Percentiles rank a stretch among this genome's conserved stretches.
Conservation (phyloP, 2,329 filamentous ascomycete species). For the Drechslerella dactyloides region DNA sequence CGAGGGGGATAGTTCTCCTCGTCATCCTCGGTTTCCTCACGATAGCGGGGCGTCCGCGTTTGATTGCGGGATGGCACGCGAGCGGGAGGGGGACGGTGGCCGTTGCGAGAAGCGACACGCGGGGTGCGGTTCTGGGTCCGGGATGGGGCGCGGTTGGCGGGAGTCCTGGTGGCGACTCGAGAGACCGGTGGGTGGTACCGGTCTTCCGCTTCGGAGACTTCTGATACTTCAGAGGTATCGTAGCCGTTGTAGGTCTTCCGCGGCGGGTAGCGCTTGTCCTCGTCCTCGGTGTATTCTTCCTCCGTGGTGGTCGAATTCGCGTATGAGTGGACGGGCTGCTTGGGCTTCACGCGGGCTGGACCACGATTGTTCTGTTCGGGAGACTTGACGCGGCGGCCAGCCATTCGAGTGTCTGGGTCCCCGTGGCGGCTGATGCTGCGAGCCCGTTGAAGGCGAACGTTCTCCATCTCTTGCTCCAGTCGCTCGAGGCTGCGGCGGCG, state of each 20-base stretch:
- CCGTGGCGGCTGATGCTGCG: conserved; percentile 36
- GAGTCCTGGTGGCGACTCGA: conserved; percentile 21
- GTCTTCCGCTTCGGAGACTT: conserved; percentile 40
- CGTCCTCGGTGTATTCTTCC: conserved; percentile 43
- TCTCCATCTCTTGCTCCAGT: conserved; percentile 47
- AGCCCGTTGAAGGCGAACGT: conserved; percentile 43
- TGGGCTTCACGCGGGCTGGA: conserved; percentile 28
- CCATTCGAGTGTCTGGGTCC: conserved; percentile 26
- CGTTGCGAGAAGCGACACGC: conserved; percentile 42
- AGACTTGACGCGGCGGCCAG: conserved; percentile 26
- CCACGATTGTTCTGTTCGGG: conserved; percentile 31
- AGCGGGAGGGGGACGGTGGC: conserved; percentile 32
- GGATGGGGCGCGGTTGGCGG: conserved; percentile 33
- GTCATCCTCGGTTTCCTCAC: conserved; percentile 35
- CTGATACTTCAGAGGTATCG: conserved; percentile 47
- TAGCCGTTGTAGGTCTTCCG: conserved; percentile 42
- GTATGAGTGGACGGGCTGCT: conserved; percentile 15
- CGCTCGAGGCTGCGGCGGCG: conserved; percentile 45
- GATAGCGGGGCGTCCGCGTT: conserved; percentile 30
- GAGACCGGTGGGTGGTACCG: conserved; percentile 18
- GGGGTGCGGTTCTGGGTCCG: conserved; percentile 43
- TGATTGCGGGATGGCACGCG: conserved; percentile 44
- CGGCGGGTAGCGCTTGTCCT: conserved; percentile 14
- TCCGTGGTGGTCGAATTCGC: conserved; percentile 30
- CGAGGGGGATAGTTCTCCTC: conserved; percentile 39